A percentile compares a stretch with the other conserved stretches of the same genome.
Conservation (phyloP, 2,329 filamentous ascomycete genomes). For the Trichophyton benhamiae region DNA sequence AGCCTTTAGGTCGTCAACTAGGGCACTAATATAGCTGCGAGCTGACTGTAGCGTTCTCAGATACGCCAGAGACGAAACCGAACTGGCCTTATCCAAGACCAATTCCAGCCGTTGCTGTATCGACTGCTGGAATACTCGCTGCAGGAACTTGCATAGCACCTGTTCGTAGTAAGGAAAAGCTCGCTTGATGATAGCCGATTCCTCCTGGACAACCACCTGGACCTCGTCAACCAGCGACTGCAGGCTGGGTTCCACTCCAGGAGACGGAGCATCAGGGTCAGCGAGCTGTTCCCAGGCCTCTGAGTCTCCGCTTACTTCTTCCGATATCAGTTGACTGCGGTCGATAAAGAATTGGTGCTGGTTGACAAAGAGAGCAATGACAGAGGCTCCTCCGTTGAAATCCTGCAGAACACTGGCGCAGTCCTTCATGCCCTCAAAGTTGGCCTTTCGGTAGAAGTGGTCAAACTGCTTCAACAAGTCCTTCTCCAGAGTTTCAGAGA, state of each 20-base stretch:
- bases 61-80: slow-evolving; percentile 83
- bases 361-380: slow-evolving; percentile 93
- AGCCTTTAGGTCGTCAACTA: slow-evolving; percentile 86
- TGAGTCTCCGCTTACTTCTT: slow-evolving; percentile 54
- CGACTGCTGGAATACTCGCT: slow-evolving; percentile 93
- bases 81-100: slow-evolving; percentile 87
- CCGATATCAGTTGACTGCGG: slow-evolving; percentile 76
- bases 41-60: slow-evolving; percentile 83
- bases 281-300: slow-evolving; percentile 76
- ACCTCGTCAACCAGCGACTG: slow-evolving; percentile 91
- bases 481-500: slow-evolving; percentile 88
- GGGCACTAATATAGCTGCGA: slow-evolving; percentile 68
- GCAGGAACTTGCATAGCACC: slow-evolving; percentile 82
- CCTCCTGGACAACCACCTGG: slow-evolving; percentile 88
- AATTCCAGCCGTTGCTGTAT: slow-evolving; percentile 92
- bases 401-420: slow-evolving; percentile 88
- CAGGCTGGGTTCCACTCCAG: slow-evolving; percentile 79
- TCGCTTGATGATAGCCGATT: slow-evolving; percentile 90
- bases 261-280: slow-evolving; percentile 84
- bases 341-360: slow-evolving; percentile 99
- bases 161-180: slow-evolving; percentile 95
- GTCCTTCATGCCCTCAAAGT: slow-evolving; percentile 96
- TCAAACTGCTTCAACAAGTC: slow-evolving; percentile 94
- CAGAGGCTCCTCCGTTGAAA: slow-evolving; percentile 90
- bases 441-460: slow-evolving; percentile 86